Conservation (phyloP, 352 stramenopile genomes). For the Globisporangium echinulatum region DNA sequence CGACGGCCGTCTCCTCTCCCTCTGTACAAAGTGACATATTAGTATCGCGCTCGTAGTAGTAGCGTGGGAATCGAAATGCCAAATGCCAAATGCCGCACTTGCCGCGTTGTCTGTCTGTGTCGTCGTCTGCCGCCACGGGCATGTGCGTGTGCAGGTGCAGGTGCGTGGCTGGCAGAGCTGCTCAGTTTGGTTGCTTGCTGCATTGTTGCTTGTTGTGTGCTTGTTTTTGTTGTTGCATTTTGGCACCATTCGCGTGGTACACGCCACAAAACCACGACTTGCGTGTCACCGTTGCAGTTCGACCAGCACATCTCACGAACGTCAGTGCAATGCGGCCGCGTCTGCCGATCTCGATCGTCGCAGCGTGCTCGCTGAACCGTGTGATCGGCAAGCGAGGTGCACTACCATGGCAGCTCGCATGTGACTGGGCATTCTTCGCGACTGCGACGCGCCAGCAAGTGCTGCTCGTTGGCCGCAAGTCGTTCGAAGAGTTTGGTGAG, state of each 20-base stretch:
- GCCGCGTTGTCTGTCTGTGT: not conserved
- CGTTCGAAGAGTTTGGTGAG: slow-evolving; percentile 42
- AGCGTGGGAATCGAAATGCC: not conserved
- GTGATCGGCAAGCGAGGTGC: slow-evolving; percentile 47
- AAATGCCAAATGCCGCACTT: not conserved
- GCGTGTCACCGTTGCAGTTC: too few species aligned
- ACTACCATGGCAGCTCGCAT: slow-evolving; percentile 54
- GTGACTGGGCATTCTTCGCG: slow-evolving; percentile 70
- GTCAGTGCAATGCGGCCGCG: not conserved
- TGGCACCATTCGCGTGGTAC: too few species aligned
- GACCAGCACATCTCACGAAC: too few species aligned
- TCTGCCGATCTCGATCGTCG: slow-evolving; percentile 55
- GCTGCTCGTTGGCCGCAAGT: slow-evolving; percentile 56
- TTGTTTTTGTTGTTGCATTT: too few species aligned
- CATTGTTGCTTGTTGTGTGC: too few species aligned
- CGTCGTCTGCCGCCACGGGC: too few species aligned
- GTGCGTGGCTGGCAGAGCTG: too few species aligned
- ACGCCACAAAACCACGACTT: too few species aligned
- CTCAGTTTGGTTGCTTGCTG: too few species aligned
- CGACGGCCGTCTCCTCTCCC: not conserved
- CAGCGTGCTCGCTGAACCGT: slow-evolving; percentile 60
- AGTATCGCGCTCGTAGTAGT: slow-evolving; percentile 7
- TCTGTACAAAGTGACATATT: slow-evolving; percentile 16
- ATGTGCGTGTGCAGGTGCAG: too few species aligned
- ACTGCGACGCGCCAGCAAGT: slow-evolving; percentile 43